Conservation (phyloP, 768 basidiomycete genomes). For the Leccinum fibrillosum region DNA sequence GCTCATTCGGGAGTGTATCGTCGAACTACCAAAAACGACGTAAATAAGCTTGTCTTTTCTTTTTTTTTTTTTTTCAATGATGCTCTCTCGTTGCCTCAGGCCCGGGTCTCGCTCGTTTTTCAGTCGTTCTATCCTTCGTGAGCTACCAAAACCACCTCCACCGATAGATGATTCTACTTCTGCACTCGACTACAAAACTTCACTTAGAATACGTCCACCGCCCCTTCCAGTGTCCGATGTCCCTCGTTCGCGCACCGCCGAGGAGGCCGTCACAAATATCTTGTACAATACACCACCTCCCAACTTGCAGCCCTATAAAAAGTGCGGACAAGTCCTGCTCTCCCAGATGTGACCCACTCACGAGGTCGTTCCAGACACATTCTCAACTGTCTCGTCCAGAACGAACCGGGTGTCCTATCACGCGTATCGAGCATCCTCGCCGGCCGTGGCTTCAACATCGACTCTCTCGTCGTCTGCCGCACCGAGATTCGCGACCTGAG, state of each 20-base stretch:
- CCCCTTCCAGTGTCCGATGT: conserved; percentile 83
- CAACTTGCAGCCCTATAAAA: conserved; percentile 88
- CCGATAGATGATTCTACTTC: conserved; percentile 92
- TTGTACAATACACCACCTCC: conserved; percentile 95
- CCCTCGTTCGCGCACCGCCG: conserved; percentile 81
- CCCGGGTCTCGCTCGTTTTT: conserved; percentile 21
- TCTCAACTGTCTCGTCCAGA: conserved; percentile 97
- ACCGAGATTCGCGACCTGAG: conserved; percentile 96
- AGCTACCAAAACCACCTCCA: conserved; percentile 68
- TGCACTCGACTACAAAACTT: conserved; percentile 86
- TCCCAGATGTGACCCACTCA: neutral
- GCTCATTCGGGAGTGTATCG: conserved; percentile 53
- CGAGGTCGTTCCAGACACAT: conserved; percentile 61
- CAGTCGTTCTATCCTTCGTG: conserved; percentile 11
- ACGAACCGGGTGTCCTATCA: conserved; percentile 98
- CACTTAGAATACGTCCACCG: conserved; percentile 70
- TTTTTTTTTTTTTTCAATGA: too few relatives aligned
- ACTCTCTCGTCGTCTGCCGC: conserved; percentile 96
- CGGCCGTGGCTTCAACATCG: conserved; percentile 97
- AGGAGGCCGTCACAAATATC: conserved; percentile 97
- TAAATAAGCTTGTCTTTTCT: neutral
- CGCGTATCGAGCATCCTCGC: conserved; percentile 97
- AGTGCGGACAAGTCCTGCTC: conserved; percentile 39
- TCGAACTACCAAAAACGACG: conserved; percentile 41
- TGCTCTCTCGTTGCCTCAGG: neutral